Conservation (phyloP, 1,139 yeast species). For the Saccharomyces hybrid region DNA sequence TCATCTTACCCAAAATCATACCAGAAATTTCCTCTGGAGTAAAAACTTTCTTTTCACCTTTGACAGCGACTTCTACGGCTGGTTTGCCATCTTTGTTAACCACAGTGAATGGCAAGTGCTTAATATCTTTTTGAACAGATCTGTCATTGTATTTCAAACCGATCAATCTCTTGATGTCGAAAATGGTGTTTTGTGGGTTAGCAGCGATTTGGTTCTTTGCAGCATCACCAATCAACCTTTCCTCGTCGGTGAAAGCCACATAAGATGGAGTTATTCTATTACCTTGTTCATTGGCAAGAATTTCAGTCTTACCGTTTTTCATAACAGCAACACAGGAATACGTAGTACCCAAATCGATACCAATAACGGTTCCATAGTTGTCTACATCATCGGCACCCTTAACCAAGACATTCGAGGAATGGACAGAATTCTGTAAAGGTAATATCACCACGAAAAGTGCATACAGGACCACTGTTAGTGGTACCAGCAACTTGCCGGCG, state of each 20-base stretch:
- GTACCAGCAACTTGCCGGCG: conserved; percentile 38
- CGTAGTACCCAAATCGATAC: conserved; percentile 77
- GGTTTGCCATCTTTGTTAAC: conserved; percentile 71
- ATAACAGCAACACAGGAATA: conserved; percentile 93
- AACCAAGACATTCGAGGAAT: conserved; percentile 20
- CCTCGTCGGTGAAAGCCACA: conserved; percentile 78
- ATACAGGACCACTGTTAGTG: conserved; percentile 49
- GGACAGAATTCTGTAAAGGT: conserved; percentile 42
- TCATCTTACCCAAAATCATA: conserved; percentile 88
- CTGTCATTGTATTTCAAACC: conserved; percentile 73
- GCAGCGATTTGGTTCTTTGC: conserved; percentile 90
- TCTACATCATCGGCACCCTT: conserved; percentile 40
- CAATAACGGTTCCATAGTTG: conserved; percentile 66
- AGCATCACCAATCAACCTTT: conserved; percentile 88
- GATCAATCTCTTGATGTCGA: conserved; percentile 80
- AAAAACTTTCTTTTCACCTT: conserved; percentile 62
- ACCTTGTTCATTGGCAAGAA: conserved; percentile 91
- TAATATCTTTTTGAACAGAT: conserved; percentile 72
- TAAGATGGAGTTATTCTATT: conserved; percentile 90
- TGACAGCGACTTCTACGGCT: conserved; percentile 61
- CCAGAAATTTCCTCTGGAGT: conserved; percentile 89
- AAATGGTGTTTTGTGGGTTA: conserved; percentile 70
- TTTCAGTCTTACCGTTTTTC: conserved; percentile 87
- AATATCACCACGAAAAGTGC: conserved; percentile 50
- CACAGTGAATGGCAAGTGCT: conserved; percentile 71